Evolutionary conservation across 352 stramenopile species (phyloP).

Genomic region (Pythium phragmiticola): DNA sequence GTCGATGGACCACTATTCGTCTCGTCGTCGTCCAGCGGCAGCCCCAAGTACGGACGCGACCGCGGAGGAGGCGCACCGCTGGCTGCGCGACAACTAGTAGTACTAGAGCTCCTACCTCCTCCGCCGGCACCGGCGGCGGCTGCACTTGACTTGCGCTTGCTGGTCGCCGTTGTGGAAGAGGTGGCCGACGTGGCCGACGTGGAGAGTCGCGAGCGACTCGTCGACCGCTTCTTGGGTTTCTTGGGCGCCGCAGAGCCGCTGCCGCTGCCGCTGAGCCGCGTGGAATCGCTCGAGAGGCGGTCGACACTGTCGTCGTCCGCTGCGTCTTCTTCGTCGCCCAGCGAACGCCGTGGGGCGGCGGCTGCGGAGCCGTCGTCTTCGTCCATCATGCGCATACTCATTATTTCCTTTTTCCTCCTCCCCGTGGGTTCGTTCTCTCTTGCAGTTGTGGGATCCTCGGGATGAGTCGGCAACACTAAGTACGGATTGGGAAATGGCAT

Average conservation of each 20-base stretch:
- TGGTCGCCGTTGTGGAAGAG: conserved; percentile 6
- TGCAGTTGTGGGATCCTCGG: conserved; percentile 3
- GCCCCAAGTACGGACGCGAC: conserved; percentile 22
- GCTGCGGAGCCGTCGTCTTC: conserved; percentile 17
- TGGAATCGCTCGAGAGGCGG: conserved; percentile 17
- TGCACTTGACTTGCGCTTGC: conserved; percentile 26
- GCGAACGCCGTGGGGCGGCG: neutral
- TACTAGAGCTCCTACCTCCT: conserved; percentile 25
- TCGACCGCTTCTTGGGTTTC: conserved; percentile 25
- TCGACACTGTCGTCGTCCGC: conserved; percentile 13
- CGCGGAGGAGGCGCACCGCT: conserved; percentile 11
- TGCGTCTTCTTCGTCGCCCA: conserved; percentile 15
- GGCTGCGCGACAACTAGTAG: conserved; percentile 1
- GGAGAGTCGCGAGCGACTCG: conserved; percentile 26
- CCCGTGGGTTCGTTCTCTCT: neutral
- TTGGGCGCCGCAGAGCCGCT: neutral
- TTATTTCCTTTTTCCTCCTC: conserved; percentile 17
- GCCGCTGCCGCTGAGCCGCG: conserved; percentile 3
- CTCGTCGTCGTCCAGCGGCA: conserved; percentile 21
- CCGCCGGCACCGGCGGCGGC: conserved; percentile 11
- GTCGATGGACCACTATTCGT: neutral
- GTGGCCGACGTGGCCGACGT: neutral
- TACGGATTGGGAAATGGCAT: conserved; percentile 1
- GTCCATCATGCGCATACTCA: conserved; percentile 37
- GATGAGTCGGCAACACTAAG: neutral